Evolutionary conservation across 2,329 filamentous ascomycete species (phyloP).

Genomic region (Trichophyton verrucosum): DNA sequence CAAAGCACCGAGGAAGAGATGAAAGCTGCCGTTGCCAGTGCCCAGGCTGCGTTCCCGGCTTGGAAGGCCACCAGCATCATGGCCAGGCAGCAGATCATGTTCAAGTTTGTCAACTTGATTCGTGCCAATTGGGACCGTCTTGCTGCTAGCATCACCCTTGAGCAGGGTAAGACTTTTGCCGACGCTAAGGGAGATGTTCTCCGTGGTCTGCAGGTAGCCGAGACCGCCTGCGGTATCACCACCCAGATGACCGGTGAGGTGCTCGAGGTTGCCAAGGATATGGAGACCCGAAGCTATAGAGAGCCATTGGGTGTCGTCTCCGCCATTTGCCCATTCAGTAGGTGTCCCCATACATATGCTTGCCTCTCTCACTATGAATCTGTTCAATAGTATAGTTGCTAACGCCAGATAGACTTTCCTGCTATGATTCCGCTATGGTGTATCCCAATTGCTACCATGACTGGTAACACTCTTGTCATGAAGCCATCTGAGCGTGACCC

Average conservation of each 20-base stretch:
- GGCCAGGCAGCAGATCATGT: conserved; percentile 51
- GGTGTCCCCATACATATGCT: background rate
- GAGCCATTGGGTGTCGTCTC: conserved; percentile 54
- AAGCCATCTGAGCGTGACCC: conserved; percentile 57
- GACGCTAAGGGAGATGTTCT: conserved; percentile 56
- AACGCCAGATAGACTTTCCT: conserved; percentile 43
- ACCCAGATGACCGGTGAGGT: conserved; percentile 54
- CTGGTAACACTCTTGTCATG: conserved; percentile 51
- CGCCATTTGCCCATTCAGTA: conserved; percentile 16
- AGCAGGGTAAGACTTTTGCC: conserved; percentile 57
- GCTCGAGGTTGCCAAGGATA: conserved; percentile 56
- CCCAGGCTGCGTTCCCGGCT: conserved; percentile 49
- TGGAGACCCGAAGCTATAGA: conserved; percentile 55
- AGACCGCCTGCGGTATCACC: conserved; percentile 55
- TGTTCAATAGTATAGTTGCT: background rate
- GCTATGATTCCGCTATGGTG: conserved; percentile 61
- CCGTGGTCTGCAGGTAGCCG: conserved; percentile 53
- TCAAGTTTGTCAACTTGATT: conserved; percentile 53
- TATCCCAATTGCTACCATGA: conserved; percentile 52
- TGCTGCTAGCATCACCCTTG: conserved; percentile 52
- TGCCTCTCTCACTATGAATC: background rate
- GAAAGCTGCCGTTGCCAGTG: conserved; percentile 48
- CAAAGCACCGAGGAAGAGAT: conserved; percentile 54
- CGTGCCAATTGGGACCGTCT: conserved; percentile 53
- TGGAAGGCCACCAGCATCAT: conserved; percentile 51